Evolutionary conservation across 148 eudicot genomes (phyloP).

Genomic region (Polygonum maritimum): DNA sequence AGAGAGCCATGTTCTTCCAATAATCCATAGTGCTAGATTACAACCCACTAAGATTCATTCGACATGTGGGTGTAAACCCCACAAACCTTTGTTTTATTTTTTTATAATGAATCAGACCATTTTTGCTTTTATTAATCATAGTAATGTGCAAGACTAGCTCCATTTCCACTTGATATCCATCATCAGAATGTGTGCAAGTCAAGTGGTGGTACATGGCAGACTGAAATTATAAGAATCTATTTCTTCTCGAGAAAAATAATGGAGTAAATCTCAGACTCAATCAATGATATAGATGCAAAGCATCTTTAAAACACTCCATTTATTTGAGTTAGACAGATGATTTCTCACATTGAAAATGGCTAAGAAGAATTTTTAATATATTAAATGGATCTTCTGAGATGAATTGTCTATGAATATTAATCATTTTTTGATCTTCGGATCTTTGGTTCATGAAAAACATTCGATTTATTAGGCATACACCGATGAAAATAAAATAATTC

Average conservation of each 20-base stretch:
- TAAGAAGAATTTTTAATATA: no score
- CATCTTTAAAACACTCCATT: background rate
- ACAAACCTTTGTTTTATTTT: background rate
- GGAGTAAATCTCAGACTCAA: background rate
- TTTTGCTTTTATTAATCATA: background rate
- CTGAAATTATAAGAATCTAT: background rate
- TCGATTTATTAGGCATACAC: no score
- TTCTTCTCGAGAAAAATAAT: background rate
- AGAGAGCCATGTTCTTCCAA: slow-evolving; percentile 18
- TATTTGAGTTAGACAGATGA: no score
- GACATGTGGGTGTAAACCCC: slow-evolving; percentile 7
- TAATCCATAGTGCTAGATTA: slow-evolving; percentile 4
- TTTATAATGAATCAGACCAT: background rate
- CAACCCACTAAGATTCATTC: slow-evolving; percentile 6
- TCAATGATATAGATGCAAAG: background rate
- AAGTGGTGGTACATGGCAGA: background rate
- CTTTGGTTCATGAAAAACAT: no score
- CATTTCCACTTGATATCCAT: background rate
- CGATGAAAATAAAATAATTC: no score
- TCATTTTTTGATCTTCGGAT: no score
- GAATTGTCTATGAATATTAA: no score
- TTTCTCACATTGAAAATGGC: no score
- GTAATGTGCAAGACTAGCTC: background rate
- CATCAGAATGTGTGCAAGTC: background rate
- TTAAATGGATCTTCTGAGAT: no score